Base-by-base conservation (phyloP, 176 grass and related monocot species). In the Tillandsia fasciculata region DNA sequence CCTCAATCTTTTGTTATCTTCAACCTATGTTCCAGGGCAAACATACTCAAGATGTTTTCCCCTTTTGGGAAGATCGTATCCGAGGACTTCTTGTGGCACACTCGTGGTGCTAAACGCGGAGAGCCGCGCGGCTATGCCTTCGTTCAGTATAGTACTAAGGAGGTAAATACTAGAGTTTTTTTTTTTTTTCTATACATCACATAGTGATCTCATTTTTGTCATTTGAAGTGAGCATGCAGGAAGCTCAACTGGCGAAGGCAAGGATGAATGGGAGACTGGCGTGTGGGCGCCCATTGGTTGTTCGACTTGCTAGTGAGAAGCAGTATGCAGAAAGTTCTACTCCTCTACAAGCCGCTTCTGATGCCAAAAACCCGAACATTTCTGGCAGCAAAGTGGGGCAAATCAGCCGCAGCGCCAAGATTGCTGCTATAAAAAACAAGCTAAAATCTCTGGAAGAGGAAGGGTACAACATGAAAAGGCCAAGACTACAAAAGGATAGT, bases 211-310 rank as follows among this genome's bases (percentile, higher is more conserved):
- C 78, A 96, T 78, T 78, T 83, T 87, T 73, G 64, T 56, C 64
- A 80, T 79, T 85, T 91, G 88, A 96, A 92, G 92, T 90, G 84
- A 96, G 88, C 71, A 89, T 87, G 81, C 88, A 96, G 88, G 88
- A 89, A 84, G 92, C 86, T 58, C 81, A 79, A 85, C 65, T 85
- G 71, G 88, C 92, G 64, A 96, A 96, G 86, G 67, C 80, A 64
- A 89, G 92, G 68, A 92, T 92, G 88, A 89, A 92, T 26, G 92
- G 92, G 8, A 92, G 64, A 77, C 83, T 96, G 22, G 51, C 86
- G 26, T 72, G 83, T 11, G 86, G 88, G 27, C 81, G 86, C 53
- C 92, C 88, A 50, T 73, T 96, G 72, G 86, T 83, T 10, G 92
- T 96, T 52, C 86, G 87, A 28, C 74, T 96, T n/a, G 85, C 88